Evolutionary conservation across 2,329 filamentous ascomycete species (phyloP).

Genomic region (Metarhizium brunneum): DNA sequence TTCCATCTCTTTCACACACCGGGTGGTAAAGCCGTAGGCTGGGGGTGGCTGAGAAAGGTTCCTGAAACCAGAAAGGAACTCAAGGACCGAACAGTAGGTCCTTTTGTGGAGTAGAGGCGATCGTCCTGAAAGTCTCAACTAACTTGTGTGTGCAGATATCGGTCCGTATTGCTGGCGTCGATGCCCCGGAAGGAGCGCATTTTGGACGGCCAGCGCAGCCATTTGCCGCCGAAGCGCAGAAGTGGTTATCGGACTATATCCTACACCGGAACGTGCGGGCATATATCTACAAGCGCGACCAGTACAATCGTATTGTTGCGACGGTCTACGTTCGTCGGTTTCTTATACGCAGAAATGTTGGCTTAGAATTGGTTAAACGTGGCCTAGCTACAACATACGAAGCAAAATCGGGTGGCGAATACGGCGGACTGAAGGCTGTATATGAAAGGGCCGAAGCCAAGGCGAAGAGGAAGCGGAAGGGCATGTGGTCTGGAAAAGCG

Average conservation of each 20-base stretch:
- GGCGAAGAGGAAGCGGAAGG: constrained; percentile 55
- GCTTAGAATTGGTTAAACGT: constrained; percentile 76
- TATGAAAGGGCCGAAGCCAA: constrained; percentile 59
- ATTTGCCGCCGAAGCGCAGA: constrained; percentile 67
- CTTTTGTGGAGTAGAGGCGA: neutral
- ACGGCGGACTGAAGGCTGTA: constrained; percentile 58
- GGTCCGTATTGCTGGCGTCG: constrained; percentile 81
- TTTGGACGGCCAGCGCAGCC: constrained; percentile 87
- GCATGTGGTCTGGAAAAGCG: constrained; percentile 65
- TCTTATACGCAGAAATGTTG: constrained; percentile 68
- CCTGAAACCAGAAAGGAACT: constrained; percentile 60
- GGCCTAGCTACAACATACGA: constrained; percentile 91
- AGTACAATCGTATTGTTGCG: constrained; percentile 85
- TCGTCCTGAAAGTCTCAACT: neutral
- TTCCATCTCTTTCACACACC: constrained; percentile 93
- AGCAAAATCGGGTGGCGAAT: constrained; percentile 82
- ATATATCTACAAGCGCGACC: constrained; percentile 77
- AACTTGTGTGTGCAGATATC: constrained; percentile 51
- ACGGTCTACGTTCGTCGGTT: constrained; percentile 68
- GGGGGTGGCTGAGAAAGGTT: constrained; percentile 81
- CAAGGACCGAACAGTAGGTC: constrained; percentile 65
- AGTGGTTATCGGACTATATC: constrained; percentile 70
- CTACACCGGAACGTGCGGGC: constrained; percentile 65
- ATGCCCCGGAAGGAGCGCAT: constrained; percentile 87
- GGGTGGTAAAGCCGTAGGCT: constrained; percentile 76